phyloP scores from a whole-genome alignment of 208 protist genomes.

The Tritrichomonas foetus region DNA sequence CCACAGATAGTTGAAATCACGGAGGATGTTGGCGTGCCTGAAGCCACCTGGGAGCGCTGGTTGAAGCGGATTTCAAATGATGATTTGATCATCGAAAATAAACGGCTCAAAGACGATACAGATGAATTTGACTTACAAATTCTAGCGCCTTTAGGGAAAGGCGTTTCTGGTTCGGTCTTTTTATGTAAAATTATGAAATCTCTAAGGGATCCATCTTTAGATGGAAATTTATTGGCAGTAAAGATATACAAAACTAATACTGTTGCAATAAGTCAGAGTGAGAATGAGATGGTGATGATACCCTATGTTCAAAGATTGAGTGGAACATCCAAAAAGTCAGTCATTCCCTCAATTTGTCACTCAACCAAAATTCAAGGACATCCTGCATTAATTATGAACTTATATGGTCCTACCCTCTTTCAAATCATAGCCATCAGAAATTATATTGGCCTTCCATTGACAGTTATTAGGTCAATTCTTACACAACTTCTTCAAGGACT shows the following conservation, averaged over 20 bases:
- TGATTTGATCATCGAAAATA: neutral
- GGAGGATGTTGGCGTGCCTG: too few species aligned
- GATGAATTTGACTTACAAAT: neutral
- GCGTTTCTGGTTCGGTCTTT: neutral
- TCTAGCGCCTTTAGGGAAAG: neutral
- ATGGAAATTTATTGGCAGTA: neutral
- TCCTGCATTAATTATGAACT: neutral
- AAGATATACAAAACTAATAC: slow-evolving; percentile 12
- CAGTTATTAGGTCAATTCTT: neutral
- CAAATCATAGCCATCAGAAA: neutral
- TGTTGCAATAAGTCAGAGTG: neutral
- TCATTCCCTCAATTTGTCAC: neutral
- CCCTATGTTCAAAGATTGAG: neutral
- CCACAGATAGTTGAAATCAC: too few species aligned
- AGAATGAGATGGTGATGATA: neutral
- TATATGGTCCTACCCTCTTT: neutral
- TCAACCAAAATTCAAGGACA: neutral
- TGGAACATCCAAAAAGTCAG: neutral
- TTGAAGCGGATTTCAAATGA: too few species aligned
- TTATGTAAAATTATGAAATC: neutral
- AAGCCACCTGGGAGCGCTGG: too few species aligned
- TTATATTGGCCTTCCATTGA: neutral
- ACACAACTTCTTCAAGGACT: neutral
- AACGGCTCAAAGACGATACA: neutral
- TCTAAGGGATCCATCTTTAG: neutral